phyloP scores from a whole-genome alignment of 306 rosid genomes.

The Oxytropis ochrocephala region DNA sequence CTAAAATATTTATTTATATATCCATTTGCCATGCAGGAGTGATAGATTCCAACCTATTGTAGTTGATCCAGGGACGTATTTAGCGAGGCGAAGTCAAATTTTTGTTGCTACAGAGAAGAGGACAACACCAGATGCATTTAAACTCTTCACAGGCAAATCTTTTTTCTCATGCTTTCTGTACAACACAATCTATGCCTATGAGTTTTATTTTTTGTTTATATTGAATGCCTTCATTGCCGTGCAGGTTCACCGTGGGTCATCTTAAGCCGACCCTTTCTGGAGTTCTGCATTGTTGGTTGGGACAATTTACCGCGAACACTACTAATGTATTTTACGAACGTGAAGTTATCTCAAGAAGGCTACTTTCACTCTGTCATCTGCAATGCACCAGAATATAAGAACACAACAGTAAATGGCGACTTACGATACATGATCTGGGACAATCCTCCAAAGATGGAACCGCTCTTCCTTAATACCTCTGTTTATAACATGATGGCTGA shows the following conservation, averaged over 20 bases:
- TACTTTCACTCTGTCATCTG: conserved; percentile 88
- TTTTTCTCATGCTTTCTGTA: conserved; percentile 3
- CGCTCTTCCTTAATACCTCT: conserved; percentile 64
- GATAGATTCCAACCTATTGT: conserved; percentile 78
- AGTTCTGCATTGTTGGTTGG: conserved; percentile 90
- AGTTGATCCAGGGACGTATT: conserved; percentile 77
- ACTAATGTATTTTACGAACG: conserved; percentile 87
- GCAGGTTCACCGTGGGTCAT: conserved; percentile 96
- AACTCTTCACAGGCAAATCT: conserved; percentile 80
- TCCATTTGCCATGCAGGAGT: conserved; percentile 35
- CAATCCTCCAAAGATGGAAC: conserved; percentile 83
- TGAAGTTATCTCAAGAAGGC: conserved; percentile 78
- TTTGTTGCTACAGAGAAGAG: conserved; percentile 90
- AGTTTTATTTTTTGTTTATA: background rate
- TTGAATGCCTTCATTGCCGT: conserved; percentile 28
- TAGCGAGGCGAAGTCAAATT: conserved; percentile 88
- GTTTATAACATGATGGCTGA: conserved; percentile 60
- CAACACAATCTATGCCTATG: background rate
- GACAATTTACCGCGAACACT: conserved; percentile 86
- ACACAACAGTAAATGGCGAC: conserved; percentile 81
- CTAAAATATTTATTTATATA: conserved; percentile 19
- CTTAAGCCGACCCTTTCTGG: conserved; percentile 74
- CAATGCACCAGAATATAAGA: conserved; percentile 75
- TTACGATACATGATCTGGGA: conserved; percentile 88
- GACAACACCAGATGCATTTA: conserved; percentile 72